phyloP scores from a whole-genome alignment of 495 filamentous ascomycete genomes.

The Trypethelium eluteriae region DNA sequence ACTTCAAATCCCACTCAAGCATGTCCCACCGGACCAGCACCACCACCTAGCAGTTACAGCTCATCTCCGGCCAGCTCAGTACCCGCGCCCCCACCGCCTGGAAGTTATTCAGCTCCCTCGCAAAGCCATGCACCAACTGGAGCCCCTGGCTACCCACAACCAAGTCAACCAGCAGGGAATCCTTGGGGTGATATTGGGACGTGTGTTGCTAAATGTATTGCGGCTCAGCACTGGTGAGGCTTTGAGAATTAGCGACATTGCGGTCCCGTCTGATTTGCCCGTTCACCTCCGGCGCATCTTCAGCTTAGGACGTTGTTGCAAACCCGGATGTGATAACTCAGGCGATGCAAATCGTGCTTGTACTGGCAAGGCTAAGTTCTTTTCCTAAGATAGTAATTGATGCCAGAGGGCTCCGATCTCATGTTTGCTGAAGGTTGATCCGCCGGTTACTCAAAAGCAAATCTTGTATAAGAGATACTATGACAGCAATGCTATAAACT shows the following conservation, averaged over 20 bases:
- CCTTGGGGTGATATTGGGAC: constrained; percentile 3
- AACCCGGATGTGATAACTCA: neutral
- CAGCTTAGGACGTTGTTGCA: neutral
- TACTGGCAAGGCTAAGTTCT: neutral
- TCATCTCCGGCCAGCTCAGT: neutral
- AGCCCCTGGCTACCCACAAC: neutral
- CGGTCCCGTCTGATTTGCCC: neutral
- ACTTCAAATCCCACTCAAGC: neutral
- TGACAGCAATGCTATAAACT: neutral
- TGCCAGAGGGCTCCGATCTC: neutral
- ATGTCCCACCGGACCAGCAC: neutral
- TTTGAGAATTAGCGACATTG: neutral
- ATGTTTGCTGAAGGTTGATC: neutral
- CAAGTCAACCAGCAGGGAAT: neutral
- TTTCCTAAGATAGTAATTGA: neutral
- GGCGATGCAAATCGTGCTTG: neutral
- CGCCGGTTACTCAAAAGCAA: neutral
- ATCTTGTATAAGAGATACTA: neutral
- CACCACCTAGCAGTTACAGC: neutral
- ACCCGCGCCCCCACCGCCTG: too few species aligned
- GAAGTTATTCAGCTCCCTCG: neutral
- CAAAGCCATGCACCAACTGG: neutral
- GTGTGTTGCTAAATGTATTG: constrained; percentile 8
- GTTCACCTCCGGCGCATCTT: neutral
- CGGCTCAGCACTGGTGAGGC: neutral